Evolutionary conservation across 148 eudicot genomes (phyloP), one percentile per base, ranked within the genome.

Genomic region (Chenopodium quinoa): DNA sequence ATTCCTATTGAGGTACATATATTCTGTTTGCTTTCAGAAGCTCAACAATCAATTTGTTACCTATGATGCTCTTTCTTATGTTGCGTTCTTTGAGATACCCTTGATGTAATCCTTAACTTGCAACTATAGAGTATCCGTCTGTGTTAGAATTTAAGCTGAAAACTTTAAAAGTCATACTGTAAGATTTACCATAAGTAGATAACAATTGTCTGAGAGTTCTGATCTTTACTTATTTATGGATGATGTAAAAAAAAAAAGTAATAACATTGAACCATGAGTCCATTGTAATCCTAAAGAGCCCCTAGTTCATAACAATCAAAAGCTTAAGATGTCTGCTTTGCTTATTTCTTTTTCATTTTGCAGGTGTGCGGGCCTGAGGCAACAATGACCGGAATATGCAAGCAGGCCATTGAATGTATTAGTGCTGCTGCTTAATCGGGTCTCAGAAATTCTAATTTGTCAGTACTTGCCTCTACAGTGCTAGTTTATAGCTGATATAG

Each of bases 301-400:
- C 5, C 17, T 17, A 14, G 27, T n/a, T 7, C 75, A 22, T 72
- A 20, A 20, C n/a, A 7, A 44, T n/a, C 54, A n/a, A n/a, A 44
- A 46, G 29, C 6, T 72, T 13, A 72, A 23, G 1, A 40, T 0
- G 44, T 40, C 44, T 34, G 40, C 40, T 34, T 72, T n/a, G 62
- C 62, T 29, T 23, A 0, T 54, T 17, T 77, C 44, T 56, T 20
- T 4, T 6, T 47, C 27, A 40, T 40, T 66, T 66, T 75, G 66
- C 82, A 88, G 98, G 97, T 94, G 31, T 93, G 93, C 71, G 98
- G 98, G 62, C 98, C 98, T 23, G 98, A 95, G 86, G 95, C 90
- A 82, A 95, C 98, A 58, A 95, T 95, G 98, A 95, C 98, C 0
- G 98, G 98, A 75, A 95, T 95, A 78, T 95, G 98, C 98, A 95